Base-by-base conservation (phyloP, 495 filamentous ascomycete species). In the Hyaloscypha finlandica region DNA sequence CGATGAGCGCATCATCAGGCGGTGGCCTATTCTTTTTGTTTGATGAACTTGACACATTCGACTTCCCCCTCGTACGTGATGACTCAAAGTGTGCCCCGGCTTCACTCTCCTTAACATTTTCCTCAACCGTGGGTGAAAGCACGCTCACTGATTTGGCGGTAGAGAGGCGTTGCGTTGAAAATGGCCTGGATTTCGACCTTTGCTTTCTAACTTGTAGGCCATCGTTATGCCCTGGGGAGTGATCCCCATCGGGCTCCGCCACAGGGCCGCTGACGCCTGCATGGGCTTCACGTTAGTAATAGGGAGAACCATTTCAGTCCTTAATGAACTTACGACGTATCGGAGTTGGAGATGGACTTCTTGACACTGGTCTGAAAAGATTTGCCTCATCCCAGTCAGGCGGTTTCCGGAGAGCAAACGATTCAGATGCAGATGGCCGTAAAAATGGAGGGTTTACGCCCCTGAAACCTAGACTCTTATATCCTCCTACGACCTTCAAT, bases 91-190 rank as follows among this genome's bases (percentile, higher is more conserved):
- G 3, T 9, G 39, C 11, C 2, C 25, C 53, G 8, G 55, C 0
- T 8, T 37, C 20, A 55, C 54, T 60, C 29, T 68, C 62, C n/a
- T 54, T 60, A 37, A 65, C 67, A 53, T 65, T 70, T 68, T 79
- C 78, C 64, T 78, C 76, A 14, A 68, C 66, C 4, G 75, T 78
- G 20, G 76, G 77, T 29, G 74, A 75, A 25, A 79, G 73, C 51
- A 68, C 59, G 42, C 53, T 71, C 32, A 70, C 64, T 12, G 69
- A 73, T 29, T 42, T 67, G 63, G 55, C 69, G 25, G 61, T 59
- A 29, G 69, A 64, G 20, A 68, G 67, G 37, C 56, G 65, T 25
- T 71, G 70, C 37, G 63, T 70, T 48, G 68, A 60, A 30, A 64
- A 64, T 51, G 71, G 73, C 8, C 64, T 66, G 16, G 59, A 63